Conservation (phyloP, 2,329 filamentous ascomycete genomes). For the Scedosporium minutisporum region DNA sequence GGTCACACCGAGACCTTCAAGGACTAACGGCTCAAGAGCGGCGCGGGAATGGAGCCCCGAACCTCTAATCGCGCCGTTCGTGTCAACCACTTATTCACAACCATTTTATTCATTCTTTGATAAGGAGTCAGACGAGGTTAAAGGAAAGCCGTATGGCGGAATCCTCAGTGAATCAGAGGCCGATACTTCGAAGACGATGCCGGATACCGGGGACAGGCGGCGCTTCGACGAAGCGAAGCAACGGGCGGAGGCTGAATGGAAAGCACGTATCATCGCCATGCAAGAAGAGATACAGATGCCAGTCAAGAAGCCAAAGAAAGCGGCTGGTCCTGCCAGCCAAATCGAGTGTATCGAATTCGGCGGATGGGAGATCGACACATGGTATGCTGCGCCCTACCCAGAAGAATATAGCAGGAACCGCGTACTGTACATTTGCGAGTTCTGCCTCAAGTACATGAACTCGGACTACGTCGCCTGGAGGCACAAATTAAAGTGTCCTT, state of each 20-base stretch:
- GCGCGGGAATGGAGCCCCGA: constrained; percentile 4
- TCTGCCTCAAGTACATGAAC: constrained; percentile 99
- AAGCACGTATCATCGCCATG: constrained; percentile 48
- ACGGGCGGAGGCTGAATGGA: constrained; percentile 87
- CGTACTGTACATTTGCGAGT: constrained; percentile 97
- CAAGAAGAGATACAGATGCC: constrained; percentile 56
- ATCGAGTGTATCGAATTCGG: constrained; percentile 99
- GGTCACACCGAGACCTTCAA: constrained; percentile 8
- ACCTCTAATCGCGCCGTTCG: constrained; percentile 44
- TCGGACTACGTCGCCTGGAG: constrained; percentile 97
- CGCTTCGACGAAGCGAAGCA: constrained; percentile 85
- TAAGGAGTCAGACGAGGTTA: constrained; percentile 77
- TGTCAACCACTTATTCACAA: constrained; percentile 54
- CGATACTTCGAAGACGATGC: constrained; percentile 82
- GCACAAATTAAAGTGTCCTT: constrained; percentile 92
- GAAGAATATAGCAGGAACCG: constrained; percentile 97
- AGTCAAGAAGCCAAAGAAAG: constrained; percentile 59
- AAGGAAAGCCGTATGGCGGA: constrained; percentile 90
- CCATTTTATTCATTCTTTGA: constrained; percentile 86
- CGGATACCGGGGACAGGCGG: constrained; percentile 67
- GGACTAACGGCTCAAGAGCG: constrained; percentile 1
- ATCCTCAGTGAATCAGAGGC: constrained; percentile 83
- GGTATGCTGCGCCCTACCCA: constrained; percentile 96
- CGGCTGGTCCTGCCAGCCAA: constrained; percentile 80
- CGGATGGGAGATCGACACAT: constrained; percentile 95